Conservation (phyloP, 108 stramenopile species). For the Cyclotella cryptica region DNA sequence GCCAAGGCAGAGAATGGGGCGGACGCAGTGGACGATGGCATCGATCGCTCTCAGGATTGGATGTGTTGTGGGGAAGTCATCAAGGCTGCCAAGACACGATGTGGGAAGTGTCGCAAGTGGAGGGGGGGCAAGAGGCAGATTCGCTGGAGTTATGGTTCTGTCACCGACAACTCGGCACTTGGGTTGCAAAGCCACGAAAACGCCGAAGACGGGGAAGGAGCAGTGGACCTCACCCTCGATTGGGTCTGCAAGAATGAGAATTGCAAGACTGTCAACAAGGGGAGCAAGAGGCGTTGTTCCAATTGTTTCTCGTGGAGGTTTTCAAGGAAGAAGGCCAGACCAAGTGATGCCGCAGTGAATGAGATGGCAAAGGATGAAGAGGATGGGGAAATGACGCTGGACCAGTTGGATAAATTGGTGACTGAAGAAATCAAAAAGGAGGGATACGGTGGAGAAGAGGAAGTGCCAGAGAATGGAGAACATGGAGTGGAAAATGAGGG, state of each 20-base stretch:
- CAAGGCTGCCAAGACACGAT: slow-evolving; percentile 18
- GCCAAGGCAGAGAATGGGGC: neutral
- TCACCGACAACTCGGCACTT: neutral
- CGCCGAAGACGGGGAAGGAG: neutral
- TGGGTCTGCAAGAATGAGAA: slow-evolving; percentile 30
- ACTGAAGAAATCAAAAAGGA: neutral
- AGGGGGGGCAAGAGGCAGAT: slow-evolving; percentile 31
- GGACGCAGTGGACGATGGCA: slow-evolving; percentile 6
- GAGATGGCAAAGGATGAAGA: neutral
- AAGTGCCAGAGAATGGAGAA: neutral
- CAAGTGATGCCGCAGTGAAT: neutral
- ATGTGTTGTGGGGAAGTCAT: slow-evolving; percentile 27
- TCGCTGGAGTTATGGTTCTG: slow-evolving; percentile 10
- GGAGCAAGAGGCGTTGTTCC: slow-evolving; percentile 31
- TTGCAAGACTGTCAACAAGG: slow-evolving; percentile 31
- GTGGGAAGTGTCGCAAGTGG: slow-evolving; percentile 42
- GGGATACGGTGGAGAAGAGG: neutral
- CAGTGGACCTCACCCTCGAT: neutral
- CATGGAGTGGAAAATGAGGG: neutral
- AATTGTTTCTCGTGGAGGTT: slow-evolving; percentile 42
- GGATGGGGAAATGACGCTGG: neutral
- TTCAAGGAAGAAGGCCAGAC: slow-evolving; percentile 4
- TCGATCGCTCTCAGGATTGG: slow-evolving; percentile 33
- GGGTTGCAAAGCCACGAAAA: neutral
- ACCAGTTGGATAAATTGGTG: slow-evolving; percentile 20